Evolutionary conservation across 305 asterid species (phyloP).

Genomic region (Fraxinus baroniana): DNA sequence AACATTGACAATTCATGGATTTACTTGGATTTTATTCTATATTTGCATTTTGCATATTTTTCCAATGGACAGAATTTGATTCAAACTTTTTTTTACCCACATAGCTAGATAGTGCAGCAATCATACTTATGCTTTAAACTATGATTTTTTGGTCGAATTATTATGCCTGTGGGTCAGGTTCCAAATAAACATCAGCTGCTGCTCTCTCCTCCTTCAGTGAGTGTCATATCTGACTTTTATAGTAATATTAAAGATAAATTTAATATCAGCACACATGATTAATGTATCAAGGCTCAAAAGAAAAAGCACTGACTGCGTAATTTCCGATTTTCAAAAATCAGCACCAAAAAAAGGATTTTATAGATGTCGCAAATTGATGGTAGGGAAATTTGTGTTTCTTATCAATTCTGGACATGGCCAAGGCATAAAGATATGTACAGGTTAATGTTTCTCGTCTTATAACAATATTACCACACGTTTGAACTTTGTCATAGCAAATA

Average conservation of each 20-base stretch:
- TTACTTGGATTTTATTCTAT: conserved; percentile 10
- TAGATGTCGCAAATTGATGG: not conserved
- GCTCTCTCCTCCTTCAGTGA: conserved; percentile 1
- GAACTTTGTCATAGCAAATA: not conserved
- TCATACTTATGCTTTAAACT: conserved; percentile 1
- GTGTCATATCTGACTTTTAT: conserved; percentile 7
- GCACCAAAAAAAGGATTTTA: not conserved
- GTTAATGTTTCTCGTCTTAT: conserved; percentile 12
- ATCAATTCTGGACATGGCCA: not conserved
- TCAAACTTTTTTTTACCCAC: not conserved
- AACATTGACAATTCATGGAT: not conserved
- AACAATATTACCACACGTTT: not conserved
- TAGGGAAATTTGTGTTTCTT: not conserved
- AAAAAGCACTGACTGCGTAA: conserved; percentile 1
- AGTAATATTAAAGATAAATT: conserved; percentile 2
- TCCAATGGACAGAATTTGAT: conserved; percentile 17
- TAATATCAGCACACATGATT: not conserved
- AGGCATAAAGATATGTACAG: conserved; percentile 20
- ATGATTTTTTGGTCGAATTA: conserved; percentile 8
- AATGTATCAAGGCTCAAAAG: not conserved
- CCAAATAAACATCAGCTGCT: conserved; percentile 5
- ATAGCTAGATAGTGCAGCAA: not conserved
- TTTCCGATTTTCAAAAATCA: not conserved
- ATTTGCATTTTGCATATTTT: conserved; percentile 5
- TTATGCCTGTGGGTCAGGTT: conserved; percentile 13